These are phyloP conservation scores for Glycine latifolia DNA, from an alignment of 306 rosid genomes.

Conservation along the genomic window DNA sequence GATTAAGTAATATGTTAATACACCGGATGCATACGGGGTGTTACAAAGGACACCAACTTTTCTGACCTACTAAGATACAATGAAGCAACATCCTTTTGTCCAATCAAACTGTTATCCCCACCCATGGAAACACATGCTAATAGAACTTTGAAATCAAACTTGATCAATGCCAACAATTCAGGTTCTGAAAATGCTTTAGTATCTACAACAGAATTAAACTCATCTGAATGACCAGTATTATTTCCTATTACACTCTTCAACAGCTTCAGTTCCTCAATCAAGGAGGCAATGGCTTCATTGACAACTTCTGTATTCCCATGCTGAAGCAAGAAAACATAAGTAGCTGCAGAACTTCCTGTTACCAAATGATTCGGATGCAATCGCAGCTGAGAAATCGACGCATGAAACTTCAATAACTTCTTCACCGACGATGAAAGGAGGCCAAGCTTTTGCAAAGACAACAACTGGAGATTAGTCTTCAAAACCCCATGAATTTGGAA, in stretches of 20 bases:
- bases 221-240: constrained; percentile 48
- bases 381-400: constrained; percentile 76
- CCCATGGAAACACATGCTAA: constrained; percentile 69
- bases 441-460: constrained; percentile 88
- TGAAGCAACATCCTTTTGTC: constrained; percentile 58
- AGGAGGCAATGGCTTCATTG: constrained; percentile 63
- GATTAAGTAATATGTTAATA: no score
- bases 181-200: constrained; percentile 63
- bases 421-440: constrained; percentile 72
- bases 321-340: constrained; percentile 91
- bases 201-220: constrained; percentile 38
- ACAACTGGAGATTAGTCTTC: constrained; percentile 89
- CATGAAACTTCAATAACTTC: constrained; percentile 78
- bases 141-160: constrained; percentile 83
- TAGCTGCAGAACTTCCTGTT: constrained; percentile 89
- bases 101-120: constrained; percentile 62
- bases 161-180: constrained; percentile 76
- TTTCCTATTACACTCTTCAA: constrained; percentile 70
- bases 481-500: constrained; percentile 89
- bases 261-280: constrained; percentile 76
- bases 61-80: constrained; percentile 70
- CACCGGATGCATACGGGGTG: no score
- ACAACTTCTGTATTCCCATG: constrained; percentile 88
- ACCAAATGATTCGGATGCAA: constrained; percentile 90
- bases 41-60: constrained; percentile 53